Percentiles rank a stretch among this genome's conserved stretches.
phyloP scores from a whole-genome alignment of 1,284 basidiomycete species.

The Leccinum variabile region DNA sequence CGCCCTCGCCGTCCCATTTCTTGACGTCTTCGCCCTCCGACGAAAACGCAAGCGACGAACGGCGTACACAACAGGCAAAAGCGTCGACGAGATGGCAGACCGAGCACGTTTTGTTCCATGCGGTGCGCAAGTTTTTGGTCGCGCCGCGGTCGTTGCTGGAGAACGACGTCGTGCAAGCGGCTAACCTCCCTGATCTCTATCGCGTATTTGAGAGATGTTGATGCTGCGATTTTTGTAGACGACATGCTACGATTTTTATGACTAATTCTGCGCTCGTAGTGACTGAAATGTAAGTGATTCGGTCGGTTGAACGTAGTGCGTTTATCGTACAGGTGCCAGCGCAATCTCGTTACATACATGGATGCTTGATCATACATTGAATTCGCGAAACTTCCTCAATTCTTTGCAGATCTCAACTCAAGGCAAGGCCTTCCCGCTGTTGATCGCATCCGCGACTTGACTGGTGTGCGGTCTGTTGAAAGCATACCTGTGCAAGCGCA shows the following conservation, averaged over 20 bases:
- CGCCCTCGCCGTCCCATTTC: constrained; percentile 45
- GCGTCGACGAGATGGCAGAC: constrained; percentile 76
- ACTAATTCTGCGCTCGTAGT: not conserved
- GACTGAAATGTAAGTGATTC: not conserved
- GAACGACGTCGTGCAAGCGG: constrained; percentile 80
- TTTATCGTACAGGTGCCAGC: not conserved
- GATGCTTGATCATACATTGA: not conserved
- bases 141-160: constrained; percentile 72
- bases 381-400: not conserved
- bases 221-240: constrained; percentile 6
- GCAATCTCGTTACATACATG: not conserved
- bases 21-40: constrained; percentile 23
- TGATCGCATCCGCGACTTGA: constrained; percentile 71
- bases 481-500: constrained; percentile 52
- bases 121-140: constrained; percentile 71
- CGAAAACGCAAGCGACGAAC: constrained; percentile 22
- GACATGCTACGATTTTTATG: not conserved
- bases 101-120: constrained; percentile 85
- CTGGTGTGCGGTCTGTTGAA: constrained; percentile 73
- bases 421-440: constrained; percentile 58
- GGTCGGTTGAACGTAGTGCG: not conserved
- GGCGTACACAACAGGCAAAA: constrained; percentile 41
- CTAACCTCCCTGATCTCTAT: constrained; percentile 85
- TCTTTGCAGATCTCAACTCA: constrained; percentile 27
- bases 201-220: constrained; percentile 89